phyloP scores from a whole-genome alignment of 257 asterid genomes.

The Fraxinus anomala region DNA sequence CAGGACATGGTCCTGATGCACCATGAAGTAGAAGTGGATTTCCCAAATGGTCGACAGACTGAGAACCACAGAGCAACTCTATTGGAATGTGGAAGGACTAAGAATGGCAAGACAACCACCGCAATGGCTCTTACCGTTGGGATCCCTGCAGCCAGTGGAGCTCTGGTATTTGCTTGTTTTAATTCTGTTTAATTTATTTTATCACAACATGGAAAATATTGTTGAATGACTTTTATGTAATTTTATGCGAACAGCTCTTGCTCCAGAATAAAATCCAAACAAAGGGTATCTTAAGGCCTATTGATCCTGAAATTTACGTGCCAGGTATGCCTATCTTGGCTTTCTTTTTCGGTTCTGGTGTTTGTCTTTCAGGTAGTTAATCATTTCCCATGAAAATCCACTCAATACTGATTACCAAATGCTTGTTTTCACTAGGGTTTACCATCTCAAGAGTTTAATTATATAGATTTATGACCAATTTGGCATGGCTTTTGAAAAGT shows the following conservation, averaged over 20 bases:
- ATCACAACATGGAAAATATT: neutral
- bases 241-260: slow-evolving; percentile 52
- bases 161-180: slow-evolving; percentile 60
- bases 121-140: slow-evolving; percentile 98
- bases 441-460: neutral
- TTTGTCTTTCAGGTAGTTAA: neutral
- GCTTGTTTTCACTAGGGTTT: neutral
- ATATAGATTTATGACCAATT: neutral
- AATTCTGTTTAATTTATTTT: neutral
- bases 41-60: slow-evolving; percentile 51
- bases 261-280: slow-evolving; percentile 58
- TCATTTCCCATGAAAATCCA: neutral
- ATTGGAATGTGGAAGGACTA: slow-evolving; percentile 70
- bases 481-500: too few species aligned
- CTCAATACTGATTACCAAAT: neutral
- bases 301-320: slow-evolving; percentile 69
- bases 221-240: neutral
- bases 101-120: slow-evolving; percentile 49
- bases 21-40: slow-evolving; percentile 86
- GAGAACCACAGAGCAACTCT: slow-evolving; percentile 74
- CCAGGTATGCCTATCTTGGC: slow-evolving; percentile 55
- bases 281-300: slow-evolving; percentile 77
- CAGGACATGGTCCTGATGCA: slow-evolving; percentile 94
- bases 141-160: slow-evolving; percentile 93
- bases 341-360: slow-evolving; percentile 13